These are phyloP conservation scores for Ceratocystis cubensis DNA, from an alignment of 2,329 filamentous ascomycete species.

Conservation along the genomic window DNA sequence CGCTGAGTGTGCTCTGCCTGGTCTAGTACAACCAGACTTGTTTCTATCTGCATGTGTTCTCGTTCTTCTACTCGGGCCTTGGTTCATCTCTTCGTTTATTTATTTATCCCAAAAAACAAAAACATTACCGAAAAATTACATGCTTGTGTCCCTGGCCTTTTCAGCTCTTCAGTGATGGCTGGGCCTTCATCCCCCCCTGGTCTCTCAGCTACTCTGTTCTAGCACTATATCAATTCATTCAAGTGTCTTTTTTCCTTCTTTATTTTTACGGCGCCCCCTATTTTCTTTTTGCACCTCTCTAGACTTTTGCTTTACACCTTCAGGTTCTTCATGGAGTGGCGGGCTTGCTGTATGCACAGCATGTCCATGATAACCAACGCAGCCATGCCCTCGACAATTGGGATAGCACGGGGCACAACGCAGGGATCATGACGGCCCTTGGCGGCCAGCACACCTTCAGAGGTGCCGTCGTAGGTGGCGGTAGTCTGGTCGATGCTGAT, in stretches of 20 bases:
- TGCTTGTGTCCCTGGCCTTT: not conserved
- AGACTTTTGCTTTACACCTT: slow-evolving; percentile 20
- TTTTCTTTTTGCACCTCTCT: slow-evolving; percentile 8
- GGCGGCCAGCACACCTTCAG: slow-evolving; percentile 65
- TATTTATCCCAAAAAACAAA: slow-evolving; percentile 9
- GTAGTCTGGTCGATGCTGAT: slow-evolving; percentile 83
- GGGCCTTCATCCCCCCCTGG: not conserved
- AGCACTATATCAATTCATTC: not conserved
- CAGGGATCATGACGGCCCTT: slow-evolving; percentile 93
- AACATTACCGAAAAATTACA: slow-evolving; percentile 6
- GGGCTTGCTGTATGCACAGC: slow-evolving; percentile 64
- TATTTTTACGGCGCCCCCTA: not conserved
- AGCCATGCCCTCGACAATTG: slow-evolving; percentile 86
- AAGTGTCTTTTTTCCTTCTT: slow-evolving; percentile 4
- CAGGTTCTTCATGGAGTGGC: slow-evolving; percentile 28
- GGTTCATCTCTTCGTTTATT: slow-evolving; percentile 8
- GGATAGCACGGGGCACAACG: slow-evolving; percentile 77
- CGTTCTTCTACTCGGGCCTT: not conserved
- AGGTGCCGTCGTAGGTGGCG: slow-evolving; percentile 58
- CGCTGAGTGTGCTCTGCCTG: not conserved
- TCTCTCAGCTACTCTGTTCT: not conserved
- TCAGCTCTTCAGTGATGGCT: too few species aligned
- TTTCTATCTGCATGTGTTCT: not conserved
- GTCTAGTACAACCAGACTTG: not conserved
- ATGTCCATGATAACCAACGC: slow-evolving; percentile 79